Conservation (phyloP, 108 stramenopile species). For the Skeletonema menzelii region DNA sequence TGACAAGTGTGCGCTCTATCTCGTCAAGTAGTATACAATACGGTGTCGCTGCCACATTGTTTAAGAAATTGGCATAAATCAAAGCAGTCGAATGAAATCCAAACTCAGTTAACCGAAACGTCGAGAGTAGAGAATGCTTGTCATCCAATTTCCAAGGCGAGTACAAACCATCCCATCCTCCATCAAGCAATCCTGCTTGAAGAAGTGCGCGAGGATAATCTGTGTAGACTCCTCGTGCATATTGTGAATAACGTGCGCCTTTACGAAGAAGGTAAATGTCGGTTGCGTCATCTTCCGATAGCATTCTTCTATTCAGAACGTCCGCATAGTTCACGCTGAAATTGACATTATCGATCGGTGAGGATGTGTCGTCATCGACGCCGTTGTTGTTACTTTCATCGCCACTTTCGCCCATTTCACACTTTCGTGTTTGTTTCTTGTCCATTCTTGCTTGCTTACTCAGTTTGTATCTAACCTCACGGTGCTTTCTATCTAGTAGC, state of each 20-base stretch:
- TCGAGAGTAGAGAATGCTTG: not conserved
- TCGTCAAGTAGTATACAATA: conserved; percentile 27
- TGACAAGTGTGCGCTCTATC: conserved; percentile 16
- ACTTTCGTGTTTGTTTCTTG: not conserved
- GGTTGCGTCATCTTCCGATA: not conserved
- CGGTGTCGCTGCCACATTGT: conserved; percentile 8
- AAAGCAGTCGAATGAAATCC: conserved; percentile 8
- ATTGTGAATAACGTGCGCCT: conserved; percentile 19
- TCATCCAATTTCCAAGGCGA: not conserved
- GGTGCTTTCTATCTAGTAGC: conserved; percentile 6
- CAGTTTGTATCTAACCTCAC: conserved; percentile 7
- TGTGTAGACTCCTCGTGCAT: conserved; percentile 19
- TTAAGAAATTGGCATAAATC: conserved; percentile 13
- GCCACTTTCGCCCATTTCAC: not conserved
- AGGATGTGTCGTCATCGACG: not conserved
- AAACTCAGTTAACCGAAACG: conserved; percentile 16
- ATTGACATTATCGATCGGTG: not conserved
- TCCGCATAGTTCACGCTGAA: not conserved
- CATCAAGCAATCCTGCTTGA: conserved; percentile 4
- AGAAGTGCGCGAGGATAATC: conserved; percentile 8
- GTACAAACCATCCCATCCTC: conserved; percentile 3
- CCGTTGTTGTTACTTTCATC: not conserved
- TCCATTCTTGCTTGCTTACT: conserved; percentile 14
- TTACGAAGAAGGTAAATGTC: conserved; percentile 16
- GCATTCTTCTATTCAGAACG: not conserved